These are phyloP conservation scores for Sonneratia alba DNA, from an alignment of 345 rosid genomes.

Conservation along the genomic window DNA sequence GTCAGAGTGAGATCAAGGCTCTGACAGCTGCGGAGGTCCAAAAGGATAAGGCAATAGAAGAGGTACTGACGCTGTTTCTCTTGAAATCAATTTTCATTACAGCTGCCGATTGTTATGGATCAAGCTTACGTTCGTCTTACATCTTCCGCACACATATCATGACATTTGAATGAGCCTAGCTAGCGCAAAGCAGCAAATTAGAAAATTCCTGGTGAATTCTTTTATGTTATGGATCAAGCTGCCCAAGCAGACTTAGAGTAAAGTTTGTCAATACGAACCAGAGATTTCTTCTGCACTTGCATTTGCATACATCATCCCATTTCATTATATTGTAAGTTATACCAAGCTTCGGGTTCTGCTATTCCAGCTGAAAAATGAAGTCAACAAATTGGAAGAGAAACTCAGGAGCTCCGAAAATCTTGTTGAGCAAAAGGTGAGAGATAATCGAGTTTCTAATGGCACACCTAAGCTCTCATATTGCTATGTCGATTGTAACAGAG, in stretches of 20 bases:
- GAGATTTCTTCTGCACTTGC: neutral
- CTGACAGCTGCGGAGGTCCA: slow-evolving; percentile 52
- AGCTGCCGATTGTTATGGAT: too few species aligned
- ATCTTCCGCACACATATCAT: too few species aligned
- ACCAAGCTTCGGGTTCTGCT: neutral
- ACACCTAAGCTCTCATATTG: neutral
- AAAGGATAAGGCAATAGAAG: slow-evolving; percentile 58
- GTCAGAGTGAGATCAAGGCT: slow-evolving; percentile 54
- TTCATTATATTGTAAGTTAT: neutral
- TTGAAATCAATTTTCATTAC: neutral
- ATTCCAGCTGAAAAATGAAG: slow-evolving; percentile 49
- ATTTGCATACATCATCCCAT: neutral
- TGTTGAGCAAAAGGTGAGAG: slow-evolving; percentile 54
- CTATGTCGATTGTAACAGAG: neutral
- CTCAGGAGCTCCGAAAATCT: slow-evolving; percentile 36
- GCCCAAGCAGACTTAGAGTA: too few species aligned
- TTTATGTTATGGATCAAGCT: too few species aligned
- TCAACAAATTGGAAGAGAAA: slow-evolving; percentile 43
- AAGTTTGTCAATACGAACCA: neutral
- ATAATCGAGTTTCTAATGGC: neutral
- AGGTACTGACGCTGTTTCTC: slow-evolving; percentile 30
- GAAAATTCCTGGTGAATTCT: neutral
- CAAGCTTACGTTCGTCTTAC: too few species aligned
- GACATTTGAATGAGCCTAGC: too few species aligned
- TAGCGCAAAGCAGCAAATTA: too few species aligned